Evolutionary conservation across 257 asterid genomes (phyloP).

Genomic region (Solanum commersonii): DNA sequence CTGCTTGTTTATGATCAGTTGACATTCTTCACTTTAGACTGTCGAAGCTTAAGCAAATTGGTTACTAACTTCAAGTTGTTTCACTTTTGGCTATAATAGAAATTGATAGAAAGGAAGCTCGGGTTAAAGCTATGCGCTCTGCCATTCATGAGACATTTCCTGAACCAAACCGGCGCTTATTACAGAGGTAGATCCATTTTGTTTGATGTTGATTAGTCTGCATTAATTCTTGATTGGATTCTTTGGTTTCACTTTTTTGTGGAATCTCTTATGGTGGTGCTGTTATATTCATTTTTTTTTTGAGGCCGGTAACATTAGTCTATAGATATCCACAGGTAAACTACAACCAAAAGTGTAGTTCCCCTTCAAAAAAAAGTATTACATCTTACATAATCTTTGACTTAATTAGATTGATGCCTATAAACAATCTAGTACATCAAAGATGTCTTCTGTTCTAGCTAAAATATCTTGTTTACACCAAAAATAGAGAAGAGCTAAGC

Average conservation of each 20-base stretch:
- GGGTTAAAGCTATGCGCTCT: constrained; percentile 66
- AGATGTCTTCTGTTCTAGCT: no score
- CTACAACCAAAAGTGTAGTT: no score
- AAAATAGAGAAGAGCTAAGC: no score
- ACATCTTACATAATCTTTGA: no score
- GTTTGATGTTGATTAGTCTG: neutral
- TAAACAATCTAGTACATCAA: no score
- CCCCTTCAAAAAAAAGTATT: no score
- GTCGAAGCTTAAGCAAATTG: neutral
- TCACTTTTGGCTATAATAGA: constrained; percentile 29
- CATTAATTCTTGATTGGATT: neutral
- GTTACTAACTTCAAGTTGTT: constrained; percentile 9
- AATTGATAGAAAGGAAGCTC: constrained; percentile 71
- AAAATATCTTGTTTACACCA: no score
- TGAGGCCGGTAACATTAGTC: no score
- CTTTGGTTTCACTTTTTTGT: neutral
- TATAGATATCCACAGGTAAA: no score
- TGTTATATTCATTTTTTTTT: neutral
- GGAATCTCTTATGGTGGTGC: neutral
- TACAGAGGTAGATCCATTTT: constrained; percentile 61
- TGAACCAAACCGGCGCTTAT: constrained; percentile 80
- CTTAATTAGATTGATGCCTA: no score
- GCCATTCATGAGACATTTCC: constrained; percentile 89
- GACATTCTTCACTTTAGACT: neutral
- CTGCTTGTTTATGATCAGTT: neutral